A percentile compares a stretch with the other conserved stretches of the same genome.
Evolutionary conservation across 805 yeast species (phyloP).

Genomic region (Phaffomyces thermotolerans): DNA sequence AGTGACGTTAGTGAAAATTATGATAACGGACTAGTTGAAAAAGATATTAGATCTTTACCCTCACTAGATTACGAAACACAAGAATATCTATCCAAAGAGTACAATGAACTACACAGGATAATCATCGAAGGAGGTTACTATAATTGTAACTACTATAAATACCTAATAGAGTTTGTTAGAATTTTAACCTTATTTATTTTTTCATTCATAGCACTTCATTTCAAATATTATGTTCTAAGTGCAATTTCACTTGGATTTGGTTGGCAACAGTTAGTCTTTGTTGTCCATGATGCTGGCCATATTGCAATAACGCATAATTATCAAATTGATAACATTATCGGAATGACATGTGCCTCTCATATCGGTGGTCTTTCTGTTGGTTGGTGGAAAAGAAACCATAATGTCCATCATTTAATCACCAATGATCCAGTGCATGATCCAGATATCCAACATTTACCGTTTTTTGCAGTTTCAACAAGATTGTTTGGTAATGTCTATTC

Average conservation of each 20-base stretch:
- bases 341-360: conserved; percentile 67
- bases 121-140: conserved; percentile 56
- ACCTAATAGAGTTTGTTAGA: conserved; percentile 61
- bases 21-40: conserved; percentile 47
- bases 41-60: conserved; percentile 56
- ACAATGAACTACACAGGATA: conserved; percentile 50
- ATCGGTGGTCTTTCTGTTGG: conserved; percentile 86
- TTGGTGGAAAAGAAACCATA: conserved; percentile 94
- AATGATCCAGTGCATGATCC: conserved; percentile 94
- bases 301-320: conserved; percentile 75
- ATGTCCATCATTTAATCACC: conserved; percentile 88
- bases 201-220: conserved; percentile 42
- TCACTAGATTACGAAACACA: conserved; percentile 65
- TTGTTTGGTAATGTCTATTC: conserved; percentile 66
- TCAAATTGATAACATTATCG: conserved; percentile 66
- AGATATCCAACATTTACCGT: conserved; percentile 88
- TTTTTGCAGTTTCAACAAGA: conserved; percentile 76
- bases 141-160: conserved; percentile 66
- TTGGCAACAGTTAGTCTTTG: conserved; percentile 87
- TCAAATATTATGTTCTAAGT: conserved; percentile 40
- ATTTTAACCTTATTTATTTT: conserved; percentile 46
- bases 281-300: conserved; percentile 90
- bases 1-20: conserved; percentile 43
- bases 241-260: conserved; percentile 65
- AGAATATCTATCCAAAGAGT: conserved; percentile 43